phyloP scores from a whole-genome alignment of 495 filamentous ascomycete species.

The Aspergillus hancockii region DNA sequence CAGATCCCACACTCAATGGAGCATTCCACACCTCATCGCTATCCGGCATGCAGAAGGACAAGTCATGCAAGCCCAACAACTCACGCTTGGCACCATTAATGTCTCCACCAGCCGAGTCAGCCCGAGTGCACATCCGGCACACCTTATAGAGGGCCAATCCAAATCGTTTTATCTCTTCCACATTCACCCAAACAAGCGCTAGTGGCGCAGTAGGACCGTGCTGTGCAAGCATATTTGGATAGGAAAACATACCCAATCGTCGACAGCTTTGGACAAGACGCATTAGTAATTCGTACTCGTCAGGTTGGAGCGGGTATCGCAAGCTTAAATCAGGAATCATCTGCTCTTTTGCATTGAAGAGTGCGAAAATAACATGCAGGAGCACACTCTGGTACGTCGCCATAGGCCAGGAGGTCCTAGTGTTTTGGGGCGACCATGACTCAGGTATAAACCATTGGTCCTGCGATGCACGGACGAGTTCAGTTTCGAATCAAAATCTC shows the following conservation, averaged over 20 bases:
- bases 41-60: constrained; percentile 23
- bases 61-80: constrained; percentile 15
- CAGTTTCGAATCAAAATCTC: no score
- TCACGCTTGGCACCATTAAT: constrained; percentile 5
- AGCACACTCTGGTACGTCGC: constrained; percentile 25
- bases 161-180: constrained; percentile 28
- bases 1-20: not conserved
- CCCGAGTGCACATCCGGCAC: constrained; percentile 10
- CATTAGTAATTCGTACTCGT: constrained; percentile 14
- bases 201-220: constrained; percentile 13
- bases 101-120: not conserved
- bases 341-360: constrained; percentile 16
- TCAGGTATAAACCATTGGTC: constrained; percentile 17
- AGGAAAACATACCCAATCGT: constrained; percentile 20
- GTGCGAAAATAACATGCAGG: constrained; percentile 21
- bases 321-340: constrained; percentile 11
- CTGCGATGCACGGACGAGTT: not conserved
- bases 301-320: constrained; percentile 7
- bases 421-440: not conserved
- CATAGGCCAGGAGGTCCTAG: constrained; percentile 18
- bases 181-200: constrained; percentile 20
- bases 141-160: constrained; percentile 25
- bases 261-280: constrained; percentile 21
- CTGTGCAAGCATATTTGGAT: constrained; percentile 24
- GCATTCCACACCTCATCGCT: constrained; percentile 24